phyloP scores from a whole-genome alignment of 257 asterid species.

The Henckelia pumila region DNA sequence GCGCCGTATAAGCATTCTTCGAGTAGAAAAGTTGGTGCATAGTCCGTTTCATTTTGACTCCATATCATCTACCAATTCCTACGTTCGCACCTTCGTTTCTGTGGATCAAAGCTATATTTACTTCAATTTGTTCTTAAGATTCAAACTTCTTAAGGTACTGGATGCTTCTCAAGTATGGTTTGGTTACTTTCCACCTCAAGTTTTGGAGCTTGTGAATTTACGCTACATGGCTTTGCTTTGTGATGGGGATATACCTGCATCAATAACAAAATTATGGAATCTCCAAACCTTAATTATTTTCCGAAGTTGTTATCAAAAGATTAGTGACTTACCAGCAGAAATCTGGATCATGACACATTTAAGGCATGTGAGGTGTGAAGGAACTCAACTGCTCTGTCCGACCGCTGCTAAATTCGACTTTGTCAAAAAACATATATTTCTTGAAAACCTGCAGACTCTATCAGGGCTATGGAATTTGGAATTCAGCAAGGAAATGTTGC shows the following conservation, averaged over 20 bases:
- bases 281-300: constrained; percentile 18
- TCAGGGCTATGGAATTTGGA: background rate
- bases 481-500: no score
- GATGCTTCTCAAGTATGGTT: no score
- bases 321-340: constrained; percentile 10
- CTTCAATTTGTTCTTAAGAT: background rate
- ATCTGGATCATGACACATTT: no score
- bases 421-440: no score
- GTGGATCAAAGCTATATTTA: background rate
- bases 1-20: background rate
- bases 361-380: constrained; percentile 18
- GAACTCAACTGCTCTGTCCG: background rate
- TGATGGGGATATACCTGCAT: no score
- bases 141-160: no score
- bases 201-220: no score
- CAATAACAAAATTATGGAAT: constrained; percentile 20
- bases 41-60: background rate
- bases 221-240: no score
- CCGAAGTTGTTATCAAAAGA: no score
- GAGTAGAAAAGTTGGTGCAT: background rate
- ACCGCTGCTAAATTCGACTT: no score
- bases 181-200: no score
- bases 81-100: constrained; percentile 18
- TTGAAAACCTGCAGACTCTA: constrained; percentile 12
- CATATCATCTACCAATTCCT: background rate